phyloP scores from a whole-genome alignment of 441 rosid species.

The Gossypium trilobum region DNA sequence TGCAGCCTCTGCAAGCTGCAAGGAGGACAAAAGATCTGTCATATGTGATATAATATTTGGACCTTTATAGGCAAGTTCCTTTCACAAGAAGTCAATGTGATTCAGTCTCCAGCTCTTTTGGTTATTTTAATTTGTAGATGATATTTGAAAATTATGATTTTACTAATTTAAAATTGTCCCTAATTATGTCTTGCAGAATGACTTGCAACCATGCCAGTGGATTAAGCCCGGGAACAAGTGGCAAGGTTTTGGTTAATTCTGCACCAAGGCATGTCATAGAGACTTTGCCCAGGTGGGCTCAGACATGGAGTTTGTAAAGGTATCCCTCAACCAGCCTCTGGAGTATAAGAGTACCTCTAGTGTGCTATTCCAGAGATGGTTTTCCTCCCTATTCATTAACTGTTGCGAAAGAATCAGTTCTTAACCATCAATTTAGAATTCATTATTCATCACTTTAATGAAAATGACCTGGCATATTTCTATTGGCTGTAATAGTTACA shows the following conservation, averaged over 20 bases:
- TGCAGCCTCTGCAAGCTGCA: conserved; percentile 82
- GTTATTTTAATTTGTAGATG: not conserved
- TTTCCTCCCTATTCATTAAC: not conserved
- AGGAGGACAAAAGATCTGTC: conserved; percentile 8
- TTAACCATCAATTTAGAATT: not conserved
- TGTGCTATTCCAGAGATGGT: not conserved
- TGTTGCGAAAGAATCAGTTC: not conserved
- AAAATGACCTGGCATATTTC: not conserved
- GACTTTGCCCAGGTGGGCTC: not conserved
- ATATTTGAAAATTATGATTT: not conserved
- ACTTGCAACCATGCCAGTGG: not conserved
- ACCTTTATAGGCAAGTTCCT: not conserved
- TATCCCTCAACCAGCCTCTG: not conserved
- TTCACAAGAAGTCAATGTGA: not conserved
- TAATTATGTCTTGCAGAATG: not conserved
- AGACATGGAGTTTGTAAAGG: not conserved
- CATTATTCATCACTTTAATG: not conserved
- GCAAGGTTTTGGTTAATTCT: not conserved
- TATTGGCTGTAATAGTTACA: not conserved
- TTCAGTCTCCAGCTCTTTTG: not conserved
- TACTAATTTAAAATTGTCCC: not conserved
- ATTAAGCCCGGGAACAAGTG: not conserved
- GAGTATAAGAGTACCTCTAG: not conserved
- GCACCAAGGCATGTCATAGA: not conserved
- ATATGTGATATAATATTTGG: not conserved